A percentile compares a stretch with the other conserved stretches of the same genome.
phyloP scores from a whole-genome alignment of 2,329 filamentous ascomycete genomes.

The Trichophyton verrucosum region DNA sequence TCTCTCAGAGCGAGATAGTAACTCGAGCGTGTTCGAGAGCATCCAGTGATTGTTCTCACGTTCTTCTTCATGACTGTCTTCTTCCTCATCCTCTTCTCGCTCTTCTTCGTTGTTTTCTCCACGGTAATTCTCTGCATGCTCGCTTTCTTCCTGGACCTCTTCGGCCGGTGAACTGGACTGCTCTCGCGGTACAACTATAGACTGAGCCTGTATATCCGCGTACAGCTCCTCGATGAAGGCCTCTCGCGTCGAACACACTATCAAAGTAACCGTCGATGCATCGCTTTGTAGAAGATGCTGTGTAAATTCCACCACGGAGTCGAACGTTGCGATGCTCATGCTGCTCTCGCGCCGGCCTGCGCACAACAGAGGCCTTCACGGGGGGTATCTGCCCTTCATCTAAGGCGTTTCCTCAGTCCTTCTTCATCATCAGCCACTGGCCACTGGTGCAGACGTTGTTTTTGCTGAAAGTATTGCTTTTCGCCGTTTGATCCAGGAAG shows the following conservation, averaged over 20 bases:
- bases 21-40: conserved; percentile 52
- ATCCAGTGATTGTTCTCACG: conserved; percentile 25
- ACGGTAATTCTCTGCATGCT: no score
- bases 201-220: neutral
- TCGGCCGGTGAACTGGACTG: neutral
- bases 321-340: conserved; percentile 33
- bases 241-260: conserved; percentile 56
- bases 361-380: neutral
- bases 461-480: neutral
- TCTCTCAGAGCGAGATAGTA: conserved; percentile 55
- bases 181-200: neutral
- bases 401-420: neutral
- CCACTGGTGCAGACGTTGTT: neutral
- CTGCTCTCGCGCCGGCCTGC: conserved; percentile 6
- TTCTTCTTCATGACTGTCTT: neutral
- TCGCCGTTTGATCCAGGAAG: neutral
- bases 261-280: conserved; percentile 48
- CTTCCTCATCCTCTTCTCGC: neutral
- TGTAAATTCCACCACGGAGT: conserved; percentile 45
- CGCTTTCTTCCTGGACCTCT: neutral
- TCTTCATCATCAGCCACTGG: neutral
- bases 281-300: conserved; percentile 49
- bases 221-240: conserved; percentile 52
- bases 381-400: neutral
- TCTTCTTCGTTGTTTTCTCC: neutral